Base-by-base conservation (phyloP, 2,329 filamentous ascomycete genomes). In the Stagonosporopsis cucurbitacearum region DNA sequence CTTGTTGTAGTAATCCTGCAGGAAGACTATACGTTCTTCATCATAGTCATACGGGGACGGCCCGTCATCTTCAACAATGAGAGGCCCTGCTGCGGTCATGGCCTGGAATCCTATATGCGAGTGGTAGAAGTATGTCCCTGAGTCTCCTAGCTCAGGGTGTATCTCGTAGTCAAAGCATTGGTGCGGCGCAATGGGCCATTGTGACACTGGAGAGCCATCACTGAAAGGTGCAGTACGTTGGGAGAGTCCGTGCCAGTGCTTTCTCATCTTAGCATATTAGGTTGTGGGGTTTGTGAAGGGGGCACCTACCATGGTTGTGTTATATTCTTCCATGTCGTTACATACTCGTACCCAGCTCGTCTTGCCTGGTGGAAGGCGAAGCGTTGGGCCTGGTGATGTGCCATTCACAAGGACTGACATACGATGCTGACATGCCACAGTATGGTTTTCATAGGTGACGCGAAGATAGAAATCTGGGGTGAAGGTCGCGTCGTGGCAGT, bases 161-260 rank as follows among this genome's bases (percentile, higher is more conserved):
- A 89, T 73, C 64, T 89, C 86, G 66, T 89, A 89, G 73, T 89
- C 87, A 69, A 89, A 89, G 73, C 84, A 89, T 55, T 84, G 79
- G 0, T 77, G 72, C 0, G 85, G 80, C 0, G 84, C 81, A 33
- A 89, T 88, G 0, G 87, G 86, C 87, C 86, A 90, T 62, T 89
- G 86, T 17, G 81, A 81, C 2, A 83, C 85, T 0, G 86, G 84
- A 0, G 84, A 80, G 4, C 87, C 87, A 60, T 89, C 87, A 1
- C 86, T 84, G 71, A 88, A 89, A 0, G 85, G 85, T 1, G 85
- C 83, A 28, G 82, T 79, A 28, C 81, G 76, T 67, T 85, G 83
- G 15, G 80, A 82, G 8, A 90, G 77, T 12, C 87, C 87, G 72
- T 89, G 87, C 87, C 87, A 89, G 66, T 89, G 87, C 83, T 88